Base-by-base conservation (phyloP, 768 basidiomycete species). In the Stropharia rugosoannulata region DNA sequence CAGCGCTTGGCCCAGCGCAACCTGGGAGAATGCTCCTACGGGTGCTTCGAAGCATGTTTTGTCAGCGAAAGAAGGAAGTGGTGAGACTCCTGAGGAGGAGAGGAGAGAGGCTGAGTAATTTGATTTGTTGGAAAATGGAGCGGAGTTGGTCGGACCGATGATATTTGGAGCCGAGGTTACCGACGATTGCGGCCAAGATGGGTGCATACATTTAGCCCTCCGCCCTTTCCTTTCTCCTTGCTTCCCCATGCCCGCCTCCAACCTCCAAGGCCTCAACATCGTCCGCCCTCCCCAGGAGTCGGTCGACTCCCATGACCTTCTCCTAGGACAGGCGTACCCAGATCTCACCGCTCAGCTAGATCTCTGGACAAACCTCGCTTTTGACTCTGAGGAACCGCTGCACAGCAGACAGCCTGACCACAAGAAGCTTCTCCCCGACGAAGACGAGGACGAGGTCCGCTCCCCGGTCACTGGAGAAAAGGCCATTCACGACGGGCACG, bases 301-400 rank as follows among this genome's bases (percentile, higher is more conserved):
- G 13, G 62, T 73, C 5, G 76, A 80, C 60, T 64, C 70, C 27
- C 81, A 83, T 66, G 85, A 89, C 57, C 76, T 90, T 22, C 80
- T 90, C 57, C 72, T 82, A 0, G 75, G 83, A 0, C 81, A 82
- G 22, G 75, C 85, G 0, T 89, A 84, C 66, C 86, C 87, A 10
- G 91, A 93, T 71, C 77, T 93, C 52, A 77, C 79, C 16, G 85
- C 89, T 0, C 89, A 90, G 67, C 84, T 91, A 51, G 86, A 88
- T 68, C 76, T 94, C 51, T 94, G 93, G 93, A 88, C 89, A 12
- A 86, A 90, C 70, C 77, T 93, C 54, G 71, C 84, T 7, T 94
- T 94, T 66, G 85, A 91, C 56, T 83, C 83, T 0, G 89, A 91
- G 64, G 91, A 92, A 16, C 72, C 83, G n/a, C 62, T 78, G 42